Evolutionary conservation across 257 asterid genomes (phyloP).

Genomic region (Nicotiana tomentosiformis): DNA sequence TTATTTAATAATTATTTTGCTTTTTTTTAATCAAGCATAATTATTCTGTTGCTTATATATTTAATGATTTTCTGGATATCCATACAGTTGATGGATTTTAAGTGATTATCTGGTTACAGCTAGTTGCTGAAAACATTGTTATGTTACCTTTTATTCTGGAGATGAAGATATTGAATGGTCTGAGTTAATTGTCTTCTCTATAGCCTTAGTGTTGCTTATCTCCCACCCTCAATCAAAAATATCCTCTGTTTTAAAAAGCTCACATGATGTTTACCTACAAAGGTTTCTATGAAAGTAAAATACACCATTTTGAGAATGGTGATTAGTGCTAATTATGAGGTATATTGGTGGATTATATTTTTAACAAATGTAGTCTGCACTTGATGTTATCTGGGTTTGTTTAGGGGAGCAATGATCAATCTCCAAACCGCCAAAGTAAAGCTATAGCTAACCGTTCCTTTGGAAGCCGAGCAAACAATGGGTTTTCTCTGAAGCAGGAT

Average conservation of each 20-base stretch:
- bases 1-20: background rate
- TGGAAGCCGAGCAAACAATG: slow-evolving; percentile 61
- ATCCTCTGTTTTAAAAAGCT: background rate
- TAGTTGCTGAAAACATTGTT: background rate
- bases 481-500: slow-evolving; percentile 40
- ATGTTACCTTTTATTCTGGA: background rate
- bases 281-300: background rate
- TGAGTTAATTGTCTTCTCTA: background rate
- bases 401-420: slow-evolving; percentile 77
- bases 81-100: background rate
- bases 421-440: slow-evolving; percentile 58
- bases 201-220: background rate
- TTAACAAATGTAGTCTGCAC: background rate
- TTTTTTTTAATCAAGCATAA: background rate
- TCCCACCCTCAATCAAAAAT: background rate
- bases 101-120: background rate
- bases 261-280: background rate
- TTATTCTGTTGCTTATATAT: background rate
- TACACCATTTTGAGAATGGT: background rate
- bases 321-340: background rate
- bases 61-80: background rate
- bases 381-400: slow-evolving; percentile 23
- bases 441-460: slow-evolving; percentile 37
- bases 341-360: background rate
- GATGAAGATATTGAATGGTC: background rate